Percentiles rank a stretch among this genome's conserved stretches.
These are phyloP conservation scores for Albophoma yamanashiensis DNA, from an alignment of 2,329 filamentous ascomycete species.

Conservation along the genomic window DNA sequence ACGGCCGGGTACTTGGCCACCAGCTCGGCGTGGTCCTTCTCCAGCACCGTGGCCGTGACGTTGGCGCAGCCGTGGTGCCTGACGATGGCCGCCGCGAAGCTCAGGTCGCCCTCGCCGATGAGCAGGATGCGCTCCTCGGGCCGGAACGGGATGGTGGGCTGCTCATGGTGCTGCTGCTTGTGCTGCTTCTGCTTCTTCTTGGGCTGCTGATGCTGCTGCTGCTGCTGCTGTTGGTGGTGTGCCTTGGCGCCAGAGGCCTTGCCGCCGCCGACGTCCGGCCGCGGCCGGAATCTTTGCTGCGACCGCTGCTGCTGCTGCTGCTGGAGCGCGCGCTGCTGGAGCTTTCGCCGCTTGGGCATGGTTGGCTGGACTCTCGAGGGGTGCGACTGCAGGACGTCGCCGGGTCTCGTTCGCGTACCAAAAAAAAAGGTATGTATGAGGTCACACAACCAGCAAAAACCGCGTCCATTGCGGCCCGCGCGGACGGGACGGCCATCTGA, in stretches of 20 bases:
- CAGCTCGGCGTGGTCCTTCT: constrained; percentile 46
- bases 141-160: constrained; percentile 56
- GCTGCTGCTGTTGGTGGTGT: background rate
- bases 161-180: constrained; percentile 14
- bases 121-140: constrained; percentile 60
- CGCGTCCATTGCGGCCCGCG: background rate
- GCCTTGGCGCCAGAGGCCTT: too few species aligned
- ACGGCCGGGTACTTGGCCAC: constrained; percentile 66
- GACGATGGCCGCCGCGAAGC: constrained; percentile 59
- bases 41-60: constrained; percentile 60
- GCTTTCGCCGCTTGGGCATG: constrained; percentile 10
- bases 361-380: background rate
- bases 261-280: constrained; percentile 5
- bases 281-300: constrained; percentile 4
- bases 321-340: constrained; percentile 2
- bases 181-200: constrained; percentile 10
- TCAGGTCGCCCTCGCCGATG: constrained; percentile 72
- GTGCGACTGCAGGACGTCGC: background rate
- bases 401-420: background rate
- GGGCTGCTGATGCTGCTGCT: background rate
- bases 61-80: constrained; percentile 54
- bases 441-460: background rate
- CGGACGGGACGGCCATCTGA: background rate
- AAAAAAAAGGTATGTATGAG: background rate
- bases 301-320: constrained; percentile 3